These are phyloP conservation scores for Protomyces inundatus DNA, from an alignment of 1,139 yeast species.

Conservation along the genomic window DNA sequence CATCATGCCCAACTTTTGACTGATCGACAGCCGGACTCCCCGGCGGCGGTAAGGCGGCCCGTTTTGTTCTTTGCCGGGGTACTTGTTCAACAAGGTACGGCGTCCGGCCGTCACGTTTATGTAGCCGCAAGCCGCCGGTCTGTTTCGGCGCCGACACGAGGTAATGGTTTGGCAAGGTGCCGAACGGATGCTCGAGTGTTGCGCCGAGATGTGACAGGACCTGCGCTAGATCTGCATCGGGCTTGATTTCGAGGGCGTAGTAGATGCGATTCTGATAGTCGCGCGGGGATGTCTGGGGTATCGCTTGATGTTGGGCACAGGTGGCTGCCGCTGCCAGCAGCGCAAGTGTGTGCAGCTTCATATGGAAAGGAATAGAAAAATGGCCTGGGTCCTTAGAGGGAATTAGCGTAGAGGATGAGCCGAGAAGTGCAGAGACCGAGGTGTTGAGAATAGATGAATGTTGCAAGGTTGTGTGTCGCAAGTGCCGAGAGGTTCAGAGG, in stretches of 20 bases:
- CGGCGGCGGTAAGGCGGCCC: neutral
- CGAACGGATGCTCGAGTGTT: conserved; percentile 38
- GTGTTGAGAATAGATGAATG: neutral
- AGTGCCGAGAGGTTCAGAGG: too few relatives aligned
- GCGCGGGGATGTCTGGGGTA: neutral
- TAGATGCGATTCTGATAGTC: conserved; percentile 20
- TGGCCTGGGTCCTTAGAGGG: neutral
- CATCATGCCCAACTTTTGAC: conserved; percentile 6
- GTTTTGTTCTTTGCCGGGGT: conserved; percentile 7
- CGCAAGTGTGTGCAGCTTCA: neutral
- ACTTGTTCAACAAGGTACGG: conserved; percentile 8
- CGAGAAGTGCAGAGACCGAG: neutral
- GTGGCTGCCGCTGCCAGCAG: neutral
- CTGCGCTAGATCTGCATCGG: neutral
- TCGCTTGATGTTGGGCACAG: neutral
- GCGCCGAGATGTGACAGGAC: conserved; percentile 33
- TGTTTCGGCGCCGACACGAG: conserved; percentile 36
- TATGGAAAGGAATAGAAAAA: neutral
- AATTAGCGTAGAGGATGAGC: too few relatives aligned
- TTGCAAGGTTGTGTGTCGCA: neutral
- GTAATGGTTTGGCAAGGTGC: conserved; percentile 37
- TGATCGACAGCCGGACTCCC: conserved; percentile 17
- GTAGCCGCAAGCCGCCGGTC: neutral
- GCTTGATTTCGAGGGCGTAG: conserved; percentile 17
- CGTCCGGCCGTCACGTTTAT: neutral